A percentile compares a stretch with the other conserved stretches of the same genome.
These are phyloP conservation scores for Fusarium palustre DNA, from an alignment of 2,329 filamentous ascomycete species.

Conservation along the genomic window DNA sequence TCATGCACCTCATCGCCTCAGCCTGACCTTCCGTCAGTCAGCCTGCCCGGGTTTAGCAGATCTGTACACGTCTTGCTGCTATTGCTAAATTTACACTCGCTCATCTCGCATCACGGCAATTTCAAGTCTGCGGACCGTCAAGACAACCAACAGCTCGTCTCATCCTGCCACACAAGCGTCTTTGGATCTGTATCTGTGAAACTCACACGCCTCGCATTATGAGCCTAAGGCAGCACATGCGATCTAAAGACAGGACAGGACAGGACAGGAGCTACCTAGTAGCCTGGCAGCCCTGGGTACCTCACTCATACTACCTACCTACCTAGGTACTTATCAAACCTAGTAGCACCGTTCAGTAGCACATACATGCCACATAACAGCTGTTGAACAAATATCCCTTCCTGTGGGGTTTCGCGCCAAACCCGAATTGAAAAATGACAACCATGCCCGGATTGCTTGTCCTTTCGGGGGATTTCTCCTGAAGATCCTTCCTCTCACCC, in stretches of 20 bases:
- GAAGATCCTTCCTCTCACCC: constrained; percentile 21
- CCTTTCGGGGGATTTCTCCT: constrained; percentile 19
- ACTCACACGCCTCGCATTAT: constrained; percentile 12
- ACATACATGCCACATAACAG: not conserved
- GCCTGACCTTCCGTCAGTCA: not conserved
- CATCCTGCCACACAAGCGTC: constrained; percentile 3
- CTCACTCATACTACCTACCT: too few relatives aligned
- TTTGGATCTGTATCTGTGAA: constrained; percentile 10
- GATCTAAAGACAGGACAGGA: not conserved
- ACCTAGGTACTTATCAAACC: not conserved
- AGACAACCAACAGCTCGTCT: constrained; percentile 6
- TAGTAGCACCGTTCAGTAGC: not conserved
- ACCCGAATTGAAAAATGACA: constrained; percentile 2
- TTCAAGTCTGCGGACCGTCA: not conserved
- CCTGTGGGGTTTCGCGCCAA: constrained; percentile 12
- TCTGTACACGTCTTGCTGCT: not conserved
- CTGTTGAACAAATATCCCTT: constrained; percentile 10
- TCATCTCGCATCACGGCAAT: constrained; percentile 3
- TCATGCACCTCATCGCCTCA: constrained; percentile 16
- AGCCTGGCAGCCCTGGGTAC: too few relatives aligned
- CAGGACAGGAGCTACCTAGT: not conserved
- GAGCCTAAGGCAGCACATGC: not conserved
- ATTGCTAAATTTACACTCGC: constrained; percentile 9
- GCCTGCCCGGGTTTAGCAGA: not conserved
- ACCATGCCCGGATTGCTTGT: constrained; percentile 16